These are phyloP conservation scores for Urochloa ruziziensis DNA, from an alignment of 176 grass and related monocot genomes.

Conservation along the genomic window DNA sequence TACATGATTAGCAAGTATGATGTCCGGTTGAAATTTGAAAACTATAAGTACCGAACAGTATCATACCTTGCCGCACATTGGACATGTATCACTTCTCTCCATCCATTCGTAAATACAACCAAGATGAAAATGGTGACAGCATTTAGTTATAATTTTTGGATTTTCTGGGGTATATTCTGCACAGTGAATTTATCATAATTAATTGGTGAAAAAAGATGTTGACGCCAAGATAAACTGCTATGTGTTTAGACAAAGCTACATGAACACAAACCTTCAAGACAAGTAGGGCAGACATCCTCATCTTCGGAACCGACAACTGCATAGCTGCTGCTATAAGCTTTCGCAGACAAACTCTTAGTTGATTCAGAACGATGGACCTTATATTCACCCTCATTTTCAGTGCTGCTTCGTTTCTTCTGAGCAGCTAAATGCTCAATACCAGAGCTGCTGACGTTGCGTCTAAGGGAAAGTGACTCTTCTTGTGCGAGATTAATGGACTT, in stretches of 20 bases:
- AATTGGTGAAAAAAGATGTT: background rate
- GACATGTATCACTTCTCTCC: conserved; percentile 91
- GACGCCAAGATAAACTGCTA: background rate
- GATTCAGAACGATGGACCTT: conserved; percentile 65
- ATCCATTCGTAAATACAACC: conserved; percentile 99
- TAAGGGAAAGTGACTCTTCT: conserved; percentile 61
- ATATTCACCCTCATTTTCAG: conserved; percentile 58
- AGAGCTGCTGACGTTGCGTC: conserved; percentile 82
- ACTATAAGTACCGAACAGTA: background rate
- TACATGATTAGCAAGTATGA: background rate
- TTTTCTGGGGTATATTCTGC: conserved; percentile 86
- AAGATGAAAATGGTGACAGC: conserved; percentile 91
- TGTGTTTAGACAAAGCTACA: background rate
- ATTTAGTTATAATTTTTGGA: conserved; percentile 81
- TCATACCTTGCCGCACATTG: conserved; percentile 78
- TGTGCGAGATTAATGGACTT: conserved; percentile 75
- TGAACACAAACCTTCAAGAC: conserved; percentile 68
- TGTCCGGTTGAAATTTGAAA: conserved; percentile 5
- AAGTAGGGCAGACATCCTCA: conserved; percentile 94
- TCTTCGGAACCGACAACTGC: conserved; percentile 60
- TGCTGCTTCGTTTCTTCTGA: conserved; percentile 64
- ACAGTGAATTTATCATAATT: background rate
- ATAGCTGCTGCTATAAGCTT: conserved; percentile 56
- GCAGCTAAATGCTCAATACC: conserved; percentile 55
- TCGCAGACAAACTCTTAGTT: conserved; percentile 64